phyloP scores from a whole-genome alignment of 2,329 filamentous ascomycete genomes.

The Epichloe sp. region DNA sequence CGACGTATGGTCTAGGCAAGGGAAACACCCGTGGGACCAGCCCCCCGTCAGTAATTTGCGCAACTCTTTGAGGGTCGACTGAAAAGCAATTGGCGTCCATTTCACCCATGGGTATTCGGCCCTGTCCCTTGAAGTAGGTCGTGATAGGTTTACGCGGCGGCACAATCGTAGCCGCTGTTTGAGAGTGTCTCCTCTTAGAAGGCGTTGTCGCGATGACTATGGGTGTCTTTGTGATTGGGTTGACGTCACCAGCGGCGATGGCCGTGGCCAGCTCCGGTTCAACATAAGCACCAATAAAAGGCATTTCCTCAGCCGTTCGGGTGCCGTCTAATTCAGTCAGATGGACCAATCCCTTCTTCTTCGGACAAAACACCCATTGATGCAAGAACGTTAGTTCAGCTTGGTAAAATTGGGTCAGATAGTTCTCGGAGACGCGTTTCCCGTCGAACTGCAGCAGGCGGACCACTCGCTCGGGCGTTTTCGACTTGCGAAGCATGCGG shows the following conservation, averaged over 20 bases:
- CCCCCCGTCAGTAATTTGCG: constrained; percentile 37
- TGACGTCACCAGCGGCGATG: constrained; percentile 69
- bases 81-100: constrained; percentile 51
- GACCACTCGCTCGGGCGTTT: constrained; percentile 70
- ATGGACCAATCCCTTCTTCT: constrained; percentile 56
- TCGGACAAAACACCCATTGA: constrained; percentile 86
- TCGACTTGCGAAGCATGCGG: constrained; percentile 79
- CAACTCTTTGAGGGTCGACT: constrained; percentile 34
- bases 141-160: constrained; percentile 36
- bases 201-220: constrained; percentile 32
- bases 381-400: constrained; percentile 89
- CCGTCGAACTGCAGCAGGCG: constrained; percentile 81
- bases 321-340: constrained; percentile 54
- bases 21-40: constrained; percentile 43
- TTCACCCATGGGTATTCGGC: constrained; percentile 44
- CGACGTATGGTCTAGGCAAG: constrained; percentile 43
- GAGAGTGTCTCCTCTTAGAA: constrained; percentile 28
- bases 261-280: constrained; percentile 55
- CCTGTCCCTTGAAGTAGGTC: constrained; percentile 37
- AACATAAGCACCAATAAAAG: constrained; percentile 67
- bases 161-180: constrained; percentile 13
- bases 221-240: constrained; percentile 75
- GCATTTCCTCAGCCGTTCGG: constrained; percentile 55
- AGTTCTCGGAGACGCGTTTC: constrained; percentile 71
- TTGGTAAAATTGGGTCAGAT: constrained; percentile 67